Evolutionary conservation across 1,139 yeast genomes (phyloP), one percentile per base, ranked within the genome.

Genomic region (Saccharomyces hybrid): DNA sequence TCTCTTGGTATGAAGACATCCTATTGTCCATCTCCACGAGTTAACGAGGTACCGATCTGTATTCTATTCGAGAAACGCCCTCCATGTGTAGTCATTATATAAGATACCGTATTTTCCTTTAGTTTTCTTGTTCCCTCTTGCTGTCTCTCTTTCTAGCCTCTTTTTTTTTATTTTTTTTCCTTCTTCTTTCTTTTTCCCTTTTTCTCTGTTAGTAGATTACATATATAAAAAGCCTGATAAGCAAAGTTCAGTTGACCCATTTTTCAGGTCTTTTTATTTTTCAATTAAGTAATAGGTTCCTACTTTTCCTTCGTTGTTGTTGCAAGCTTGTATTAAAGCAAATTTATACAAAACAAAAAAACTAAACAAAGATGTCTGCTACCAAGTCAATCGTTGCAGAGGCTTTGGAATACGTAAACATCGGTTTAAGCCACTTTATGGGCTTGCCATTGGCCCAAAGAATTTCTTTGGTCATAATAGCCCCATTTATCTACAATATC

Each of bases 401-500:
- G 47, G 51, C 57, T 12, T 50, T 60, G 21, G 59, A 51, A 29
- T 54, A 57, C 47, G 58, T 52, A 16, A 55, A 57, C 31, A 31
- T 55, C 3, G 61, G 54, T 44, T 19, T 60, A 32, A 27, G 53
- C 26, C 50, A 57, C 47, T 70, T 70, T 56, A 51, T 64, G 51
- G 60, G 62, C 4, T 60, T 72, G 44, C 67, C 74, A 2, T 49
- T 68, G 28, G 63, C 69, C 46, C 75, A 73, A 53, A 55, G 60
- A 55, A 14, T 60, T 1, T 61, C 67, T 44, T 49, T 59, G 29
- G 32, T 65, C 52, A 57, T 72, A 2, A 54, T 68, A 16, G 56
- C 69, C 6, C 78, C 78, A 21, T 74, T 82, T 52, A 64, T 84
- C 27, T 80, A 83, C 73, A 85, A 85, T 64, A 73, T 86, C 47